Conservation (phyloP, 2,329 filamentous ascomycete genomes). For the Ramularia collo-cygni region DNA sequence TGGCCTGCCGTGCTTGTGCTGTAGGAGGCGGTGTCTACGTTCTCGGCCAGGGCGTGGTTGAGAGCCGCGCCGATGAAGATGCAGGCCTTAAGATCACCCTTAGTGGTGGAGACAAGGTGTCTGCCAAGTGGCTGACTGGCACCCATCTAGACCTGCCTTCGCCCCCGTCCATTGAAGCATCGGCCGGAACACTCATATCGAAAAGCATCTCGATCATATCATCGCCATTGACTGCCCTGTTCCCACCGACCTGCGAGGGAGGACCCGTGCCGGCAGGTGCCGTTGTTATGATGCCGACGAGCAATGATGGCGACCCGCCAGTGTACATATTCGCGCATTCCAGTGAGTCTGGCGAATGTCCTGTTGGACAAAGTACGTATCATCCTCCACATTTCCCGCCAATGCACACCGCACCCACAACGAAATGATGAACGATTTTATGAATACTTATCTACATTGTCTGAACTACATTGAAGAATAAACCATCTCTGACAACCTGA, state of each 20-base stretch:
- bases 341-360: slow-evolving; percentile 88
- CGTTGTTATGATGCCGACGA: slow-evolving; percentile 58
- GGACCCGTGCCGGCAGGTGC: slow-evolving; percentile 68
- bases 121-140: slow-evolving; percentile 26
- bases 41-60: slow-evolving; percentile 61
- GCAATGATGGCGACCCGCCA: slow-evolving; percentile 37
- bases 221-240: slow-evolving; percentile 58
- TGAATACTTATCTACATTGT: slow-evolving; percentile 99
- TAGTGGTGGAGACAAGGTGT: slow-evolving; percentile 26
- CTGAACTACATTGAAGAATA: slow-evolving; percentile 87
- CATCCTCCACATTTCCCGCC: slow-evolving; percentile 10
- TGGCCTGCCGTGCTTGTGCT: slow-evolving; percentile 80
- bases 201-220: slow-evolving; percentile 58
- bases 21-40: slow-evolving; percentile 91
- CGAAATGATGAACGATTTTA: slow-evolving; percentile 74
- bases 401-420: slow-evolving; percentile 4
- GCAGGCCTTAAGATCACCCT: slow-evolving; percentile 20
- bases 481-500: slow-evolving; percentile 85
- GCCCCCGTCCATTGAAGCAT: background rate
- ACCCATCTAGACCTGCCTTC: slow-evolving; percentile 20
- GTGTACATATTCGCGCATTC: slow-evolving; percentile 67
- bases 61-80: slow-evolving; percentile 16
- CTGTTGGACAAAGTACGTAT: slow-evolving; percentile 78
- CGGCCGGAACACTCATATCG: slow-evolving; percentile 5
- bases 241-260: slow-evolving; percentile 65